These are phyloP conservation scores for Ilex asprella DNA, from an alignment of 257 asterid species.

Conservation along the genomic window DNA sequence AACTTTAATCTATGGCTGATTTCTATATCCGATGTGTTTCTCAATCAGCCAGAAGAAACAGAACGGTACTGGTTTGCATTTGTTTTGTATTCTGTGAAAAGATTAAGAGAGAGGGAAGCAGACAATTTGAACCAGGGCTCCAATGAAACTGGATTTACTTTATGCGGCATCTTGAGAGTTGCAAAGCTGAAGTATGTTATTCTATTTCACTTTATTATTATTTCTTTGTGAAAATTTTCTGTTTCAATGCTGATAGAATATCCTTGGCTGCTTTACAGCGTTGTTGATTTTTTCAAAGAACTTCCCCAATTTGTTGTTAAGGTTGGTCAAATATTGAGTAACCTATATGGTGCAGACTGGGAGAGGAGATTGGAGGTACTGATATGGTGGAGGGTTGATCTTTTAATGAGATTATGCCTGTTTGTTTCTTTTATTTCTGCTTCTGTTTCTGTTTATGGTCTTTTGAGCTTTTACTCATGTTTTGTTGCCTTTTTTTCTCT, in stretches of 20 bases:
- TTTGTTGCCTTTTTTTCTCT: conserved; percentile 13
- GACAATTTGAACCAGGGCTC: conserved; percentile 23
- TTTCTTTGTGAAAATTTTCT: conserved; percentile 7
- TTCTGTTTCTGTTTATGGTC: not conserved
- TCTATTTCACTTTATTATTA: not conserved
- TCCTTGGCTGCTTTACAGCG: conserved; percentile 35
- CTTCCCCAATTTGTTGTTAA: conserved; percentile 70
- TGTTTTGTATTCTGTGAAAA: conserved; percentile 59
- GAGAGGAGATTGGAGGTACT: conserved; percentile 86
- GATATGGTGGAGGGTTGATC: conserved; percentile 16
- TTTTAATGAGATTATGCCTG: conserved; percentile 3
- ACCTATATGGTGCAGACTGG: conserved; percentile 72
- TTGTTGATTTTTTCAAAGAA: conserved; percentile 77
- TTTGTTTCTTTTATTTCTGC: conserved; percentile 4
- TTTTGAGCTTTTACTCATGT: conserved; percentile 5
- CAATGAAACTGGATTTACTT: conserved; percentile 41
- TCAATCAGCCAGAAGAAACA: conserved; percentile 69
- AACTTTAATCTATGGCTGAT: not conserved
- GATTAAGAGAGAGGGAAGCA: conserved; percentile 34
- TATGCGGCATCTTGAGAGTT: conserved; percentile 67
- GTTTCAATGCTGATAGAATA: not conserved
- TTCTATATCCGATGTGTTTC: conserved; percentile 1
- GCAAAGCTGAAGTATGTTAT: conserved; percentile 66
- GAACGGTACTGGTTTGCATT: conserved; percentile 88
- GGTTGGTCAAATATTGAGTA: conserved; percentile 65